Percentiles rank a stretch among this genome's conserved stretches.
Evolutionary conservation across 331 rosid genomes (phyloP).

Genomic region (Acacia concinna): DNA sequence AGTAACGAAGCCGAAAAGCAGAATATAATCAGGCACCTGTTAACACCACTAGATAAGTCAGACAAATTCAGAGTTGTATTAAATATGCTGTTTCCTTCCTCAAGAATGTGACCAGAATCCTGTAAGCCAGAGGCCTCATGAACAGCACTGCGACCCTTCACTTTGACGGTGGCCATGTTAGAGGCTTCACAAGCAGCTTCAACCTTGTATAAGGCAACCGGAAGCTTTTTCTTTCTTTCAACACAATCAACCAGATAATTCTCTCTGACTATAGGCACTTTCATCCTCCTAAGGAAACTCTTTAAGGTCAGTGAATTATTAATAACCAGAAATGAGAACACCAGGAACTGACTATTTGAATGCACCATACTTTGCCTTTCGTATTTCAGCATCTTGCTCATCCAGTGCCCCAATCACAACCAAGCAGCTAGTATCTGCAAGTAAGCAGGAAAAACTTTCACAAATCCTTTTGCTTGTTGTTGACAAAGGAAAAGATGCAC

Average conservation of each 20-base stretch:
- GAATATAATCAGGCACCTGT: conserved; percentile 56
- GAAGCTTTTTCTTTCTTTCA: conserved; percentile 73
- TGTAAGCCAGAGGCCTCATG: conserved; percentile 87
- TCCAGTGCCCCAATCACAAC: conserved; percentile 68
- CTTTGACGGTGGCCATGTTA: conserved; percentile 89
- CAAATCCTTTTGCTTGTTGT: background rate
- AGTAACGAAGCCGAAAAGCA: conserved; percentile 21
- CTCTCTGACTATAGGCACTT: conserved; percentile 80
- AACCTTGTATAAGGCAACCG: conserved; percentile 69
- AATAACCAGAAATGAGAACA: conserved; percentile 20
- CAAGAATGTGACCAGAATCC: conserved; percentile 92
- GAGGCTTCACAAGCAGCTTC: conserved; percentile 72
- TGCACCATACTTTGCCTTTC: conserved; percentile 73
- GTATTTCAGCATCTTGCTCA: conserved; percentile 64
- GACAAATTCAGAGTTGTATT: conserved; percentile 92
- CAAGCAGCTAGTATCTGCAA: conserved; percentile 86
- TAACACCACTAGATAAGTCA: conserved; percentile 80
- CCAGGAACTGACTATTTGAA: conserved; percentile 29
- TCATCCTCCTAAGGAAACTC: conserved; percentile 76
- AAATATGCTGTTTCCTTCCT: conserved; percentile 81
- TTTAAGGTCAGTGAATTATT: conserved; percentile 23
- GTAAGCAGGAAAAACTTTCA: conserved; percentile 24
- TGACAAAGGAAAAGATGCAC: background rate
- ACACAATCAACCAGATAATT: conserved; percentile 87
- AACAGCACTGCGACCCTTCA: conserved; percentile 90